These are phyloP conservation scores for Komagataella pseudopastoris DNA, from an alignment of 805 yeast genomes.

Conservation along the genomic window DNA sequence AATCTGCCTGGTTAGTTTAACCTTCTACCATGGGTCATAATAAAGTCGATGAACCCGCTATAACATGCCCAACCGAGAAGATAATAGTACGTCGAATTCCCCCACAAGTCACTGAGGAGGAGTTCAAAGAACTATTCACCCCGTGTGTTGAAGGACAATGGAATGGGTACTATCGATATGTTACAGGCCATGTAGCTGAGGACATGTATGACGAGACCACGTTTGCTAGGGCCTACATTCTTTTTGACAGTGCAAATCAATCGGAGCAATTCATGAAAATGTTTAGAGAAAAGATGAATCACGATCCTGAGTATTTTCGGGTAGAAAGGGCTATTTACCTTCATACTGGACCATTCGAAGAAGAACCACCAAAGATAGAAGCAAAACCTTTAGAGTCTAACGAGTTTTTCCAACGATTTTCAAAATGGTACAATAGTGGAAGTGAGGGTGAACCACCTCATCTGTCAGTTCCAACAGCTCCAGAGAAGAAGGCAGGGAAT, in stretches of 20 bases:
- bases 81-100: background rate
- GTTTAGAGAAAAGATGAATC: background rate
- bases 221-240: background rate
- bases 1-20: background rate
- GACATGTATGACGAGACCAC: background rate
- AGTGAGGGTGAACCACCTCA: background rate
- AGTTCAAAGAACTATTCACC: background rate
- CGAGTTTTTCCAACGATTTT: background rate
- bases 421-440: background rate
- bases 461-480: background rate
- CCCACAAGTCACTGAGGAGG: background rate
- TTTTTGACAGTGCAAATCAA: background rate
- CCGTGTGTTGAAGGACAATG: background rate
- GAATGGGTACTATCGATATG: background rate
- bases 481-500: slow-evolving; percentile 5
- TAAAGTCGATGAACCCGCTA: background rate
- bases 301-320: background rate
- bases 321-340: background rate
- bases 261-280: background rate
- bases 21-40: background rate
- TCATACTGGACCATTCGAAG: background rate
- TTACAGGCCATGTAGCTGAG: background rate
- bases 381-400: background rate
- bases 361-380: background rate
- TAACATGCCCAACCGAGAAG: background rate